Conservation (phyloP, 164 flowering plant species). For the Stephania cephalantha region DNA sequence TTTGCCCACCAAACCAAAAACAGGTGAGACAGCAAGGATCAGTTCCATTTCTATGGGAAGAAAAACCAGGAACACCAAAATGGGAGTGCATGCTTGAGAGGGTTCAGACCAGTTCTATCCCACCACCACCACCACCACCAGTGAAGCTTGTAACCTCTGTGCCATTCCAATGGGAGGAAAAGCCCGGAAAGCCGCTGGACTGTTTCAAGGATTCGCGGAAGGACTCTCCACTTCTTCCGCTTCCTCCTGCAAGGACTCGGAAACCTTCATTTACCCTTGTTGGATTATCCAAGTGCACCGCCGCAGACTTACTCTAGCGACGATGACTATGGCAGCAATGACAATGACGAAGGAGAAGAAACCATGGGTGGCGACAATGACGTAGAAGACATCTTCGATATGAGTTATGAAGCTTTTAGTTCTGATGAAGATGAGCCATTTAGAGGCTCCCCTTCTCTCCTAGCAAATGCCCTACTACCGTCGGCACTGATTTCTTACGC, state of each 20-base stretch:
- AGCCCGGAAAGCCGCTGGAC: slow-evolving; percentile 58
- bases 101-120: slow-evolving; percentile 3
- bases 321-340: neutral
- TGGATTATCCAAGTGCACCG: slow-evolving; percentile 11
- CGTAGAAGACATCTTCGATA: slow-evolving; percentile 23
- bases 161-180: slow-evolving; percentile 82
- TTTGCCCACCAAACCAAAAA: slow-evolving; percentile 6
- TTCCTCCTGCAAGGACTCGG: slow-evolving; percentile 19
- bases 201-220: slow-evolving; percentile 15
- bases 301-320: neutral
- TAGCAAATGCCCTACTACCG: slow-evolving; percentile 36
- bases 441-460: slow-evolving; percentile 33
- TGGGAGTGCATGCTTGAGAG: slow-evolving; percentile 51
- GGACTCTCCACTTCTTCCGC: slow-evolving; percentile 5
- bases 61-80: slow-evolving; percentile 70
- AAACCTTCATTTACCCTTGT: slow-evolving; percentile 16
- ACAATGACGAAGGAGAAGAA: slow-evolving; percentile 4
- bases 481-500: slow-evolving; percentile 26
- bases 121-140: slow-evolving; percentile 20
- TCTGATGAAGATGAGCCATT: slow-evolving; percentile 30
- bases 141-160: slow-evolving; percentile 53
- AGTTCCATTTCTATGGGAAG: slow-evolving; percentile 85
- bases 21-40: slow-evolving; percentile 38
- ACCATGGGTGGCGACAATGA: slow-evolving; percentile 5
- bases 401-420: slow-evolving; percentile 31